Evolutionary conservation across 345 rosid genomes (phyloP).

Genomic region (Arabidopsis thaliana): DNA sequence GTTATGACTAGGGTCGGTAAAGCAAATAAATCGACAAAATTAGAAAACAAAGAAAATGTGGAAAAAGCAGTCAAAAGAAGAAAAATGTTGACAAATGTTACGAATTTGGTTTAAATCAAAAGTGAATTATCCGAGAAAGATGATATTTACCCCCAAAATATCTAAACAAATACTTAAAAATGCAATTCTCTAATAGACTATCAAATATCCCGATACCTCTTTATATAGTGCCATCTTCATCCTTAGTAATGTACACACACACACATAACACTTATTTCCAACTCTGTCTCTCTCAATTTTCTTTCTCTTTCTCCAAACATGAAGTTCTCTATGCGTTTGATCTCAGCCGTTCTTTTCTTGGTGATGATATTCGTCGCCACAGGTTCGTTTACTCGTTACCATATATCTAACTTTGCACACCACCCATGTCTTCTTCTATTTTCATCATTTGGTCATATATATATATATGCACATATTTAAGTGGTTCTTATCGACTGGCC

Average conservation of each 20-base stretch:
- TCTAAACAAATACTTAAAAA: background rate
- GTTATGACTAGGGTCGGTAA: conserved; percentile 31
- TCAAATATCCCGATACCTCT: conserved; percentile 16
- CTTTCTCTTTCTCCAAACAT: conserved; percentile 18
- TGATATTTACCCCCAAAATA: background rate
- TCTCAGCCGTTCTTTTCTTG: conserved; percentile 40
- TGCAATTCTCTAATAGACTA: background rate
- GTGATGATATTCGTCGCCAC: conserved; percentile 41
- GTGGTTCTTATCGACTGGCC: background rate
- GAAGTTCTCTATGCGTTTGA: conserved; percentile 47
- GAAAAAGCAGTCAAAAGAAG: background rate
- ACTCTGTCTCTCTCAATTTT: background rate
- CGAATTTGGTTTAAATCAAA: conserved; percentile 6
- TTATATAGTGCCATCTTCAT: conserved; percentile 31
- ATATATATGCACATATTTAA: background rate
- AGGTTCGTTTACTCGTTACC: conserved; percentile 35
- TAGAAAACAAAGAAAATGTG: conserved; percentile 15
- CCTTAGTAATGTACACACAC: background rate
- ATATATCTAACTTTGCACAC: conserved; percentile 3
- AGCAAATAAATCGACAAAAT: conserved; percentile 30
- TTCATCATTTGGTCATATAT: background rate
- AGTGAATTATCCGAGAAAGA: background rate
- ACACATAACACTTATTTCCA: conserved; percentile 17
- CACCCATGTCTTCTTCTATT: background rate
- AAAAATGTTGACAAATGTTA: conserved; percentile 4